Percentiles rank a stretch among this genome's conserved stretches.
Evolutionary conservation across 139 green algal species (phyloP).

Genomic region (Spirogloea muscicola): DNA sequence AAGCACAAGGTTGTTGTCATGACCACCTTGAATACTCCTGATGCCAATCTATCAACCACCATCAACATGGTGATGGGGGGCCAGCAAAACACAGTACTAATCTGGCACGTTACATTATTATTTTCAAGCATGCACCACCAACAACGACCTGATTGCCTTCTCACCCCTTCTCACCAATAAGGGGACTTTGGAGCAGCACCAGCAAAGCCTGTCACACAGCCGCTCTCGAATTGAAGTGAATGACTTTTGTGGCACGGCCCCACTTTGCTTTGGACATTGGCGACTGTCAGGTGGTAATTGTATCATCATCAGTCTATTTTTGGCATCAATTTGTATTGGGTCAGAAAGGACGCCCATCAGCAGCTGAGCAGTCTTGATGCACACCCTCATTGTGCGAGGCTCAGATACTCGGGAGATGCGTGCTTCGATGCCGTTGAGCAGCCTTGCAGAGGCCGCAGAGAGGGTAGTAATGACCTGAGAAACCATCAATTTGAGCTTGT

Average conservation of each 20-base stretch:
- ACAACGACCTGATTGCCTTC: background rate
- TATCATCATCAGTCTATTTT: background rate
- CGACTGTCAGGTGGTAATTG: background rate
- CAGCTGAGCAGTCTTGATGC: background rate
- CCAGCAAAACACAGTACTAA: too few species aligned
- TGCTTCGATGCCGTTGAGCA: background rate
- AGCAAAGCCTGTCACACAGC: slow-evolving; percentile 6
- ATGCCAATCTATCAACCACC: background rate
- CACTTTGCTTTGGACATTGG: background rate
- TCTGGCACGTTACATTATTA: too few species aligned
- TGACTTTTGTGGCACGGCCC: background rate
- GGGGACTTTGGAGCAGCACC: slow-evolving; percentile 15
- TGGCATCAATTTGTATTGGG: background rate
- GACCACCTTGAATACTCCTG: background rate
- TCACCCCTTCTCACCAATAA: slow-evolving; percentile 11
- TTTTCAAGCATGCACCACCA: background rate
- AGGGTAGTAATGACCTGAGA: slow-evolving; percentile 9
- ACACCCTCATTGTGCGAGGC: background rate
- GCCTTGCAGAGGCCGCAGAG: background rate
- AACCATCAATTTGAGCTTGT: background rate
- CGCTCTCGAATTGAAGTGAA: background rate
- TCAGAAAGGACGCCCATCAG: background rate
- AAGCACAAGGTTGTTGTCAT: too few species aligned
- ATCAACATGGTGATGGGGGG: background rate
- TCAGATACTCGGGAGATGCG: background rate